Evolutionary conservation across 441 rosid genomes (phyloP).

Genomic region (Capsella rubella): DNA sequence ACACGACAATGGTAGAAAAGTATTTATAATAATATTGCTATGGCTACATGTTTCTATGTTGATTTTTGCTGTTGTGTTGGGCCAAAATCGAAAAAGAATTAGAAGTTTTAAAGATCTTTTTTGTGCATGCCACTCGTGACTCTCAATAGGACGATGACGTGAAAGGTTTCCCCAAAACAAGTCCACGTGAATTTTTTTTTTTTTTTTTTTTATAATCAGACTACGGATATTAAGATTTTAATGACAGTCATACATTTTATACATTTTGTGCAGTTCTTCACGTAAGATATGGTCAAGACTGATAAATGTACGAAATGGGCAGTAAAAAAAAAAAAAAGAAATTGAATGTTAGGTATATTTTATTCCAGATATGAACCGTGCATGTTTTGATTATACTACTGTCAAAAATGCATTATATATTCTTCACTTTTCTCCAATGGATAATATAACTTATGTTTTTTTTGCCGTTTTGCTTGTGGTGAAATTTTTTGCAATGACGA

Average conservation of each 20-base stretch:
- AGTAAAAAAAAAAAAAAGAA: background rate
- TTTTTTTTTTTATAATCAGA: conserved; percentile 22
- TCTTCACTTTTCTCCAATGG: background rate
- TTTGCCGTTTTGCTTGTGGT: background rate
- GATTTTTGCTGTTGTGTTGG: conserved; percentile 22
- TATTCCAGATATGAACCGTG: background rate
- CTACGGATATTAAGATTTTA: conserved; percentile 7
- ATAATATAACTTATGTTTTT: background rate
- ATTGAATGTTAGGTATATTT: background rate
- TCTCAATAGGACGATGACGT: conserved; percentile 40
- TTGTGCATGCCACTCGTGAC: conserved; percentile 42
- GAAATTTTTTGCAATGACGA: background rate
- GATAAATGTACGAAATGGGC: conserved; percentile 4
- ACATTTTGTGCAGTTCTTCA: background rate
- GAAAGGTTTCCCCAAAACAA: conserved; percentile 36
- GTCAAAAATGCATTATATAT: background rate
- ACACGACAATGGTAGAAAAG: conserved; percentile 24
- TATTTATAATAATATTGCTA: background rate
- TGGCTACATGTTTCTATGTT: background rate
- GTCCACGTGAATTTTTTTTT: conserved; percentile 38
- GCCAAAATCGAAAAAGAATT: conserved; percentile 20
- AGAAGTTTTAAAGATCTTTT: conserved; percentile 30
- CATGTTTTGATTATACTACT: background rate
- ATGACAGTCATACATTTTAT: too few relatives aligned
- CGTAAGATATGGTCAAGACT: conserved; percentile 21